phyloP scores from a whole-genome alignment of 2,329 filamentous ascomycete genomes.

The Metarhizium album region DNA sequence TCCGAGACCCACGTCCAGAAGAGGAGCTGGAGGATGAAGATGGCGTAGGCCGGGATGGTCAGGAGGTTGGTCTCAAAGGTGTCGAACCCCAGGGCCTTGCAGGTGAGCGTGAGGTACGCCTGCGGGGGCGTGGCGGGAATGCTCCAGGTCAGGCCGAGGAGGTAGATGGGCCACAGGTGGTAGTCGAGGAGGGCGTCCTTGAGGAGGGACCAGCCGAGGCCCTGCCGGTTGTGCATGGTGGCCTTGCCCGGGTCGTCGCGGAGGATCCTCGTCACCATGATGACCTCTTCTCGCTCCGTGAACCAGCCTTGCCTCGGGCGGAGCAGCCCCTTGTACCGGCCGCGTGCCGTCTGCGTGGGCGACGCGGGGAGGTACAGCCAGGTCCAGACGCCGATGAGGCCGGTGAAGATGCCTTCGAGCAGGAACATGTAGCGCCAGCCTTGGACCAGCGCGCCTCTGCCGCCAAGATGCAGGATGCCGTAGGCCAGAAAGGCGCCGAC shows the following conservation, averaged over 20 bases:
- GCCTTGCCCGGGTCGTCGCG: conserved; percentile 44
- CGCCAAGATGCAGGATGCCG: conserved; percentile 15
- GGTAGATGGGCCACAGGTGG: conserved; percentile 44
- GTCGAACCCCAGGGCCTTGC: conserved; percentile 34
- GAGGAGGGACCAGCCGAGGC: conserved; percentile 35
- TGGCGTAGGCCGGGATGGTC: conserved; percentile 37
- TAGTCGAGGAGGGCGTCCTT: conserved; percentile 41
- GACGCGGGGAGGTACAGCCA: conserved; percentile 6
- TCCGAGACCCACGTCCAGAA: conserved; percentile 34
- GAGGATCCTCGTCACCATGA: conserved; percentile 45
- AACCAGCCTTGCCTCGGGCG: conserved; percentile 39
- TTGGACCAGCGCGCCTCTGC: conserved; percentile 3
- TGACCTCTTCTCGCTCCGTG: conserved; percentile 40
- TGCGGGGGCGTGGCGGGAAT: conserved; percentile 35
- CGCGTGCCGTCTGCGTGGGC: conserved; percentile 6
- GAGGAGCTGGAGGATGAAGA: conserved; percentile 29
- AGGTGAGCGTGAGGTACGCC: conserved; percentile 42
- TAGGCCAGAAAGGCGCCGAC: conserved; percentile 17
- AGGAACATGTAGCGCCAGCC: conserved; percentile 6
- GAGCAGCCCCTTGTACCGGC: conserved; percentile 8
- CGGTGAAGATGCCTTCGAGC: conserved; percentile 4
- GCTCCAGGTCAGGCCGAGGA: conserved; percentile 35
- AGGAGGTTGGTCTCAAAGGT: conserved; percentile 41
- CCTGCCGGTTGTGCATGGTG: conserved; percentile 47
- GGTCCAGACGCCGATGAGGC: conserved; percentile 7